These are phyloP conservation scores for Aspergillus nanangensis DNA, from an alignment of 495 filamentous ascomycete species.

Conservation along the genomic window DNA sequence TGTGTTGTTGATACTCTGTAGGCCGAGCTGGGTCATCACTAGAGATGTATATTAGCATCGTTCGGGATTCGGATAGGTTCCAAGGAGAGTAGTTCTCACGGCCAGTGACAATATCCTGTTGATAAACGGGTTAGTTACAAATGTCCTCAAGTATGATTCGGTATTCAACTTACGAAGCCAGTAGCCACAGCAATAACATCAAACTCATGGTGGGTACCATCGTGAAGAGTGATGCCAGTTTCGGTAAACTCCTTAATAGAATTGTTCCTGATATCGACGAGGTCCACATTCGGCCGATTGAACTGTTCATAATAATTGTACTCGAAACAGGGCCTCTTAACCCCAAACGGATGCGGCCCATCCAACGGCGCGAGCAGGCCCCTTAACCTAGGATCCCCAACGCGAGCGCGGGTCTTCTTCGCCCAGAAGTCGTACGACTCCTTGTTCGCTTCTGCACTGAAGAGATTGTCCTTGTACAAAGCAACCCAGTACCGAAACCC, in stretches of 20 bases:
- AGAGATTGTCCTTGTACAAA: constrained; percentile 47
- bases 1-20: too few species aligned
- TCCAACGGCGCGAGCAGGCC: constrained; percentile 49
- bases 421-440: constrained; percentile 52
- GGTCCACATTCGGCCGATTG: constrained; percentile 45
- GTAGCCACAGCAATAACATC: constrained; percentile 52
- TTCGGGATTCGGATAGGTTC: too few species aligned
- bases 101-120: constrained; percentile 24
- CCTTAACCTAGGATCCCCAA: constrained; percentile 41
- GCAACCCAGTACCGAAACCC: constrained; percentile 46
- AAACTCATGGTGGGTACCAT: constrained; percentile 37
- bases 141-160: too few species aligned
- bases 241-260: constrained; percentile 38
- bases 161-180: too few species aligned
- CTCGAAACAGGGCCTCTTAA: constrained; percentile 50
- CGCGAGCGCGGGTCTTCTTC: constrained; percentile 41
- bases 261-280: constrained; percentile 44
- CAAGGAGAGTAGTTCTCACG: background rate
- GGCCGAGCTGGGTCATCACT: too few species aligned
- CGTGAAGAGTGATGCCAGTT: constrained; percentile 37
- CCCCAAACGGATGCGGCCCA: constrained; percentile 44
- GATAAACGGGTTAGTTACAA: too few species aligned
- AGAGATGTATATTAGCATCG: too few species aligned
- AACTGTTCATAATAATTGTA: constrained; percentile 52
- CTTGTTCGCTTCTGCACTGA: constrained; percentile 39